Percentiles rank a stretch among this genome's conserved stretches.
Conservation (phyloP, 2,329 filamentous ascomycete species). For the Fusarium caatingaense region DNA sequence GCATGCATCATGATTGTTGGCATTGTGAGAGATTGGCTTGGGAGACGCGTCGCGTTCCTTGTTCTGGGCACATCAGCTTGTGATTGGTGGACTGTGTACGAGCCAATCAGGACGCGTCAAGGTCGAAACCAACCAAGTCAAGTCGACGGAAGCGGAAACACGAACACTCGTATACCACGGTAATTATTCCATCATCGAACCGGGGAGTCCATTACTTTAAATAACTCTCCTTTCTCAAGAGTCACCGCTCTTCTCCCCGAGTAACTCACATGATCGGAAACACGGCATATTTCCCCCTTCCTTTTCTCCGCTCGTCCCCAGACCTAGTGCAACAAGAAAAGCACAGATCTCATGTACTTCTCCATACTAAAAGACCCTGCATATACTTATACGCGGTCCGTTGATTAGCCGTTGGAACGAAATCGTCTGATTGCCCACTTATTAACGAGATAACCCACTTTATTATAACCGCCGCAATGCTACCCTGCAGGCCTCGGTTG, state of each 20-base stretch:
- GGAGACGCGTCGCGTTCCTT: not conserved
- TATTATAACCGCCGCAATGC: not conserved
- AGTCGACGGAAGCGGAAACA: too few relatives aligned
- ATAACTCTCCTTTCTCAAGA: not conserved
- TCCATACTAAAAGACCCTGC: not conserved
- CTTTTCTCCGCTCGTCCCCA: not conserved
- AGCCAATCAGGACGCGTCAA: not conserved
- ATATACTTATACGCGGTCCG: not conserved
- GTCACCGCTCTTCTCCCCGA: not conserved
- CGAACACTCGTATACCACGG: too few relatives aligned
- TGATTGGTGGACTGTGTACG: not conserved
- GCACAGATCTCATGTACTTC: not conserved
- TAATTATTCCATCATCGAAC: not conserved
- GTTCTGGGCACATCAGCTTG: not conserved
- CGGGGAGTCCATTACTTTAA: not conserved
- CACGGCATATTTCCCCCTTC: not conserved
- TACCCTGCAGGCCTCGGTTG: not conserved
- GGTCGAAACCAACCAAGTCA: accelerated
- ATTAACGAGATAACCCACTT: not conserved
- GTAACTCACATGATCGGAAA: not conserved
- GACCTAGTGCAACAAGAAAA: not conserved
- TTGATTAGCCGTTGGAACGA: not conserved
- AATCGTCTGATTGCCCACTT: not conserved
- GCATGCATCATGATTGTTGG: not conserved
- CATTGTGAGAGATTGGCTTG: too few relatives aligned